phyloP scores from a whole-genome alignment of 139 green algal species.

The Coelastrella sp. region DNA sequence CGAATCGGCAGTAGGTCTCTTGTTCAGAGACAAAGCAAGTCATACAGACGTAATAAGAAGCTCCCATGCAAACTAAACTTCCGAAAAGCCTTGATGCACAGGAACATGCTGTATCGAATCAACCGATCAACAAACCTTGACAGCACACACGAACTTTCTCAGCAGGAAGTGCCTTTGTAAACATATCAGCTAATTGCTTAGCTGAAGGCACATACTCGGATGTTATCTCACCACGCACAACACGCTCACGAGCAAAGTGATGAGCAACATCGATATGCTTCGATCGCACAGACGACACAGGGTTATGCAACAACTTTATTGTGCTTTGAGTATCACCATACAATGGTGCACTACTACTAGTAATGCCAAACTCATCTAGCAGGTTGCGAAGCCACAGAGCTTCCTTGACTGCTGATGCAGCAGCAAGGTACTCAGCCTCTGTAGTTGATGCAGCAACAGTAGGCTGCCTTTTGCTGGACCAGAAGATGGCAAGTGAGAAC shows the following conservation, averaged over 20 bases:
- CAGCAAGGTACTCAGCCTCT: slow-evolving; percentile 66
- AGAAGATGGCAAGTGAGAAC: slow-evolving; percentile 45
- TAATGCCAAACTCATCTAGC: slow-evolving; percentile 39
- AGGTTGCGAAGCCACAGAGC: slow-evolving; percentile 62
- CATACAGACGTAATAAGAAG: too few relatives aligned
- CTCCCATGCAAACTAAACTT: too few relatives aligned
- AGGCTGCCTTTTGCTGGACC: slow-evolving; percentile 56
- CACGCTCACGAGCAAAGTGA: slow-evolving; percentile 57
- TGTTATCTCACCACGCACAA: slow-evolving; percentile 42
- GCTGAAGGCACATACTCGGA: slow-evolving; percentile 34
- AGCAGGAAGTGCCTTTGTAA: slow-evolving; percentile 57
- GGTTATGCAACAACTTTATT: neutral
- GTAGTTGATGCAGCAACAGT: slow-evolving; percentile 65
- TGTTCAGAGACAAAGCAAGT: too few relatives aligned
- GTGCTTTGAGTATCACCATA: neutral
- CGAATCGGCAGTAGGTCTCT: too few relatives aligned
- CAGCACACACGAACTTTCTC: too few relatives aligned
- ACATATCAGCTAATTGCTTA: slow-evolving; percentile 50
- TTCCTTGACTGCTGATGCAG: slow-evolving; percentile 58
- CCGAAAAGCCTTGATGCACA: too few relatives aligned
- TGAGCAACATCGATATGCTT: slow-evolving; percentile 65
- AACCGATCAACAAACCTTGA: too few relatives aligned
- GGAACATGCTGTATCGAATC: too few relatives aligned
- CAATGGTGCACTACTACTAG: neutral
- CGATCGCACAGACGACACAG: neutral